Conservation (phyloP, 1,284 basidiomycete genomes). For the Ustilago shanxiensis region DNA sequence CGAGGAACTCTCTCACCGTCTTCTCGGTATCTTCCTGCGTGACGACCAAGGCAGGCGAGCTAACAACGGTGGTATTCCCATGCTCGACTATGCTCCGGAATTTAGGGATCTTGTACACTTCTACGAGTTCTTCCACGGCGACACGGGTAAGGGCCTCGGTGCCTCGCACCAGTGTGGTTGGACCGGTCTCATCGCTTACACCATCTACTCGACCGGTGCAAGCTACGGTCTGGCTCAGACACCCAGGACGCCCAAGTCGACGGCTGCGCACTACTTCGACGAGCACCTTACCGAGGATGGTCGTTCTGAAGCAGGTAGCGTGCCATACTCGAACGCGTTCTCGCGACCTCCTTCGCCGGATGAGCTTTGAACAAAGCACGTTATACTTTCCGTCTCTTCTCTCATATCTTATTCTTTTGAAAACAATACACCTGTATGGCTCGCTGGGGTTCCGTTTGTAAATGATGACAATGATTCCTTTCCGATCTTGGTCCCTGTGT, state of each 20-base stretch:
- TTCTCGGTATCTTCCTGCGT: constrained; percentile 95
- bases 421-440: not conserved
- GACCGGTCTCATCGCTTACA: constrained; percentile 72
- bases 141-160: constrained; percentile 85
- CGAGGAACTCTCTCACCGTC: constrained; percentile 95
- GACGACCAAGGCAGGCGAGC: constrained; percentile 87
- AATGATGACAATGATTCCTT: constrained; percentile 8
- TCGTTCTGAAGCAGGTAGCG: constrained; percentile 55
- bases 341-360: constrained; percentile 63
- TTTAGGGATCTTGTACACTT: constrained; percentile 97
- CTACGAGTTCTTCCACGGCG: constrained; percentile 97
- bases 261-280: constrained; percentile 89
- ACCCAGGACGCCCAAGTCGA: constrained; percentile 81
- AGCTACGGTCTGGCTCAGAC: constrained; percentile 63
- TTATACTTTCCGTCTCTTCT: not conserved
- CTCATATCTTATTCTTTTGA: not conserved
- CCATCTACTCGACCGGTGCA: constrained; percentile 77
- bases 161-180: constrained; percentile 98
- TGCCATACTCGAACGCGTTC: constrained; percentile 51
- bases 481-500: not conserved
- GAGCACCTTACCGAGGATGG: constrained; percentile 65
- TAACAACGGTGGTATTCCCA: constrained; percentile 88
- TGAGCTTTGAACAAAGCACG: constrained; percentile 44
- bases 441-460: constrained; percentile 9
- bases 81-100: constrained; percentile 91